phyloP scores from a whole-genome alignment of 805 yeast species.

The Starmera quercuum region DNA sequence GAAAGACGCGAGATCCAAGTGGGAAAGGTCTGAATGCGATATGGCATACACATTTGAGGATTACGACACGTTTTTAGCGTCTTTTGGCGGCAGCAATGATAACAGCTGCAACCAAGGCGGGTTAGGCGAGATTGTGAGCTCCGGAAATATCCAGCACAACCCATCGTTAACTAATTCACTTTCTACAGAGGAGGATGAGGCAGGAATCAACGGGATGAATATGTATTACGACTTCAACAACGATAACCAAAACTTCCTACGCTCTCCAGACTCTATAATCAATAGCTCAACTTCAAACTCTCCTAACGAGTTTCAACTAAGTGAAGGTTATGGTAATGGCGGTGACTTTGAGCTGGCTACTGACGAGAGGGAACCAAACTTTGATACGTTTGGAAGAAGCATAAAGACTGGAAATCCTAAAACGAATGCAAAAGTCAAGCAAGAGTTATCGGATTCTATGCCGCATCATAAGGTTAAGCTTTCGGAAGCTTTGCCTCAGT shows the following conservation, averaged over 20 bases:
- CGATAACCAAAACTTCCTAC: neutral
- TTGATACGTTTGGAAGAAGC: constrained; percentile 1
- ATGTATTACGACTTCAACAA: neutral
- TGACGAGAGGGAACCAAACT: constrained; percentile 11
- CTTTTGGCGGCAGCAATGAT: constrained; percentile 11
- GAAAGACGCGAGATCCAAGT: neutral
- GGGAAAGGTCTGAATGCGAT: neutral
- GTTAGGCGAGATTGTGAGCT: neutral
- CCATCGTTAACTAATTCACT: neutral
- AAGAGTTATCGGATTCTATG: constrained; percentile 9
- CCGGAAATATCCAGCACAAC: neutral
- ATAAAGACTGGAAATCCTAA: neutral
- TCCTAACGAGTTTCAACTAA: constrained; percentile 3
- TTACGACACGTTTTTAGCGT: constrained; percentile 23
- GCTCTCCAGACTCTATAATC: constrained; percentile 1
- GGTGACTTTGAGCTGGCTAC: constrained; percentile 6
- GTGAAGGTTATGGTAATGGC: neutral
- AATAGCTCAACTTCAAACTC: constrained; percentile 7
- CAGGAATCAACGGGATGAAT: neutral
- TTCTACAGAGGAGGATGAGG: neutral
- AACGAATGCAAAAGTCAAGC: constrained; percentile 1
- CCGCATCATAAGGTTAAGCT: constrained; percentile 10
- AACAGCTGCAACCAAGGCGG: neutral
- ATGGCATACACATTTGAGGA: constrained; percentile 24
- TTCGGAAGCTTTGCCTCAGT: constrained; percentile 17